Conservation (phyloP, 2,329 filamentous ascomycete genomes). For the Hawksworthiomyces lignivorus region DNA sequence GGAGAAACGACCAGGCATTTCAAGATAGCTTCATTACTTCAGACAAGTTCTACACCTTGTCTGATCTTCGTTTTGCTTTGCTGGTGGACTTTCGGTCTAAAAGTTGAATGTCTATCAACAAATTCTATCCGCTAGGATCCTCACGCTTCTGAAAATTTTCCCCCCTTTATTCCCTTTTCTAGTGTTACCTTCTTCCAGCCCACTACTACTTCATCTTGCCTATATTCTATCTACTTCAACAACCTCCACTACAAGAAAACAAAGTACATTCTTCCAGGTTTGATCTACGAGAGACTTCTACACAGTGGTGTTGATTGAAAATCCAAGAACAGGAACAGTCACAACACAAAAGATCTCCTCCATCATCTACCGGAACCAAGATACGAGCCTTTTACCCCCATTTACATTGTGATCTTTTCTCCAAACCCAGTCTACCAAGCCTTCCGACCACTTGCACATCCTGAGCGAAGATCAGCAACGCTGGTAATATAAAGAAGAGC, state of each 20-base stretch:
- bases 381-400: too few relatives aligned
- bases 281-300: slow-evolving; percentile 18
- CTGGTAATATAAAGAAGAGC: too few relatives aligned
- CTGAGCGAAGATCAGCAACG: too few relatives aligned
- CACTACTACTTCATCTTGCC: slow-evolving; percentile 9
- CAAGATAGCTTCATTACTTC: neutral
- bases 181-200: neutral
- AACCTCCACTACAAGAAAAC: too few relatives aligned
- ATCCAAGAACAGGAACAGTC: neutral
- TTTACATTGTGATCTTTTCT: neutral
- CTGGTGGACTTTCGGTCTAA: too few relatives aligned
- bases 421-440: neutral
- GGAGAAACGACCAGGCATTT: neutral
- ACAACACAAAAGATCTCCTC: neutral
- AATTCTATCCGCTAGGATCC: too few relatives aligned
- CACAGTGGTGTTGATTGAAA: slow-evolving; percentile 5
- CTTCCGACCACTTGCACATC: too few relatives aligned
- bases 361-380: slow-evolving; percentile 7
- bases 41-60: slow-evolving; percentile 8
- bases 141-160: too few relatives aligned
- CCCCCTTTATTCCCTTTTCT: neutral
- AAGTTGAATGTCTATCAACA: too few relatives aligned
- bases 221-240: slow-evolving; percentile 22
- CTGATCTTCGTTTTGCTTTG: slow-evolving; percentile 22
- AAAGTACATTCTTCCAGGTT: slow-evolving; percentile 13